Percentiles rank a stretch among this genome's conserved stretches.
These are phyloP conservation scores for Ochromonas danica DNA, from an alignment of 108 stramenopile genomes.

Conservation along the genomic window DNA sequence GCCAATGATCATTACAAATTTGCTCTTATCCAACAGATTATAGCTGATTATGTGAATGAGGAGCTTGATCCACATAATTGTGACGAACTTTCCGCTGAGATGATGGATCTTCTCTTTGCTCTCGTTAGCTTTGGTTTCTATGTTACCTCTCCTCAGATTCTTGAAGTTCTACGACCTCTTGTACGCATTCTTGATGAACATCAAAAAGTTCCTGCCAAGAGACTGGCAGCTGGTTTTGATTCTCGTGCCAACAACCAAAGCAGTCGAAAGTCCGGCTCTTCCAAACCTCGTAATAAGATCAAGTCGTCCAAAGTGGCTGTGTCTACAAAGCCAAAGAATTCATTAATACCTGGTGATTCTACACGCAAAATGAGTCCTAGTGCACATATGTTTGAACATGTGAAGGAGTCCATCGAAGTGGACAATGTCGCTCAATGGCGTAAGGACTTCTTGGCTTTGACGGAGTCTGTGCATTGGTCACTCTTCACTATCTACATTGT, in stretches of 20 bases:
- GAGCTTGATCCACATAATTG: background rate
- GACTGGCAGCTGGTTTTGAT: background rate
- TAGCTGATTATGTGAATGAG: constrained; percentile 9
- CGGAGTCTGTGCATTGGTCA: background rate
- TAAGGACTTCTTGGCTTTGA: background rate
- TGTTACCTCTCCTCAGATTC: background rate
- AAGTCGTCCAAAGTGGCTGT: background rate
- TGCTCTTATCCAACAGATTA: constrained; percentile 19
- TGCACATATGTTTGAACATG: too few species aligned
- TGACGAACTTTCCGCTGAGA: constrained; percentile 20
- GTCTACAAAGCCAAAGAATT: background rate
- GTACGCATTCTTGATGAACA: constrained; percentile 16
- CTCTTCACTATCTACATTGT: background rate
- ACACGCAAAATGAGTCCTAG: background rate
- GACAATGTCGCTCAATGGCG: background rate
- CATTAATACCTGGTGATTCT: background rate
- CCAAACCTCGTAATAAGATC: background rate
- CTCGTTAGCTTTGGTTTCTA: constrained; percentile 29
- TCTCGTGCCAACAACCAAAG: background rate
- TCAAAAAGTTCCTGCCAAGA: background rate
- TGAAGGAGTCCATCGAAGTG: too few species aligned
- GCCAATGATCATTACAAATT: constrained; percentile 6
- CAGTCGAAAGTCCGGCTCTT: background rate
- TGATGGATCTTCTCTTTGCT: background rate
- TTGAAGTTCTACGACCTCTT: background rate